Percentiles rank a stretch among this genome's conserved stretches.
These are phyloP conservation scores for Saccharomyces hybrid DNA, from an alignment of 1,139 yeast genomes.

Conservation along the genomic window DNA sequence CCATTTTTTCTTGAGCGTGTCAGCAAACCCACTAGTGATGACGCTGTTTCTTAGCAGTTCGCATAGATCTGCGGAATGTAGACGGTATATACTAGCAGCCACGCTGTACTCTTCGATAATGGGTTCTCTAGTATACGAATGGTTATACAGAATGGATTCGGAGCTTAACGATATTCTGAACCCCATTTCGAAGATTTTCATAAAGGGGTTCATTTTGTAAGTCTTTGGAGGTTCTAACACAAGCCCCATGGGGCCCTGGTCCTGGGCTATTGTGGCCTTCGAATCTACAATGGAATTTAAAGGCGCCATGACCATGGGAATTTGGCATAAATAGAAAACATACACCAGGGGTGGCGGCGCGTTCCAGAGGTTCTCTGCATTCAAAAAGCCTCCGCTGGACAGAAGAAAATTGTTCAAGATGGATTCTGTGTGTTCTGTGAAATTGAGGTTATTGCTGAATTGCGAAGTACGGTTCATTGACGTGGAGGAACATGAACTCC, in stretches of 20 bases:
- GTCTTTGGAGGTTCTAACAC: conserved; percentile 1
- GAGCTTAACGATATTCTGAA: conserved; percentile 54
- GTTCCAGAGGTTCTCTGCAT: conserved; percentile 15
- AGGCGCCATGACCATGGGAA: conserved; percentile 17
- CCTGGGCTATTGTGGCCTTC: neutral
- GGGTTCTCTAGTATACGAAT: conserved; percentile 55
- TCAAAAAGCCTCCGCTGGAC: conserved; percentile 14
- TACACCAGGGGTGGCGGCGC: conserved; percentile 12
- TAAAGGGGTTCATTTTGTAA: conserved; percentile 41
- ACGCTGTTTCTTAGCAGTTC: conserved; percentile 35
- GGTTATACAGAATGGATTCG: conserved; percentile 39
- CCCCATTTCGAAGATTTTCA: conserved; percentile 49
- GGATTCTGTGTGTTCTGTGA: conserved; percentile 15
- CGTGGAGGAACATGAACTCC: conserved; percentile 11
- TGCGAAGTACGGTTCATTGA: conserved; percentile 14
- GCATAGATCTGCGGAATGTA: conserved; percentile 57
- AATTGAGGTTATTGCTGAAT: conserved; percentile 8
- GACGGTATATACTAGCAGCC: conserved; percentile 57
- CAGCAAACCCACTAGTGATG: conserved; percentile 10
- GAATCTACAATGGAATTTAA: conserved; percentile 12
- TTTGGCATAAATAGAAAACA: conserved; percentile 14
- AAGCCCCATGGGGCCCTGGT: neutral
- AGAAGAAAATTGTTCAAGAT: conserved; percentile 14
- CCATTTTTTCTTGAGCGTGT: conserved; percentile 9
- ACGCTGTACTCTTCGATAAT: conserved; percentile 59